Conservation (phyloP, 257 asterid species). For the Solanum pennellii region DNA sequence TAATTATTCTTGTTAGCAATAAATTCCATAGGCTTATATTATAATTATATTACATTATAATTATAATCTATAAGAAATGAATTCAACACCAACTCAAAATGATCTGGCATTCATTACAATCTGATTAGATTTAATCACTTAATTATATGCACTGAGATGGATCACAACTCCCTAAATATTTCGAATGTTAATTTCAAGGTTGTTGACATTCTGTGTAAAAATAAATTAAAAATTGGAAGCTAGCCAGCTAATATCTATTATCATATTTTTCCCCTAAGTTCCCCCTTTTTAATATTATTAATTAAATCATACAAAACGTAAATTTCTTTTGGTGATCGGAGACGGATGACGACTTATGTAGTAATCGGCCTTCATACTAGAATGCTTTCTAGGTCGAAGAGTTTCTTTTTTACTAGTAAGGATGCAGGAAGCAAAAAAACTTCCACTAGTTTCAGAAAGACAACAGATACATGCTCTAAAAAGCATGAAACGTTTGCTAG, state of each 20-base stretch:
- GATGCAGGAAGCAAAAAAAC: too few relatives aligned
- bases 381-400: too few relatives aligned
- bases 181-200: background rate
- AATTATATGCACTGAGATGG: background rate
- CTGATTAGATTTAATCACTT: background rate
- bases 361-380: too few relatives aligned
- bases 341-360: too few relatives aligned
- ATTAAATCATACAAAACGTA: background rate
- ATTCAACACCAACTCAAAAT: background rate
- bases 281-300: background rate
- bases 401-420: too few relatives aligned
- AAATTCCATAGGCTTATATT: background rate
- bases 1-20: background rate
- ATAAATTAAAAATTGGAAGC: background rate
- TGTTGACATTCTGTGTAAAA: background rate
- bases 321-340: background rate
- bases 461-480: fast-evolving
- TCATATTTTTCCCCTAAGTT: background rate
- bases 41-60: background rate
- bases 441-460: fast-evolving
- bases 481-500: fast-evolving
- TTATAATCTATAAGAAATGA: background rate
- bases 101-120: background rate
- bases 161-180: background rate
- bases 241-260: background rate